Conservation (phyloP, 2,329 filamentous ascomycete species). For the Lizonia empirigonia region DNA sequence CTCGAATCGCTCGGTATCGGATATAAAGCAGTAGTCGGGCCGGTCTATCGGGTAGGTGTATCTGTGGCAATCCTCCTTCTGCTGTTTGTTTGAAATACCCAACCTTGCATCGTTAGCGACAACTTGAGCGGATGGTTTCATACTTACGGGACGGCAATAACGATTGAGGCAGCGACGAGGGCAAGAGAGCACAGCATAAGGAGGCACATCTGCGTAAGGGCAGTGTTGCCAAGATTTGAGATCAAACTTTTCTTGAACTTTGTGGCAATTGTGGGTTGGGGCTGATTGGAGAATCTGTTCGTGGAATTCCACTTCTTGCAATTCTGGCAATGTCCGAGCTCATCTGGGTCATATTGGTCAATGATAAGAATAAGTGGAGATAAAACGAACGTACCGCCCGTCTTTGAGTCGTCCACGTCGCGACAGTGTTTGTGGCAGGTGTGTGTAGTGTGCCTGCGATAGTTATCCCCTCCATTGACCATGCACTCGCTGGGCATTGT, state of each 20-base stretch:
- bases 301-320: conserved; percentile 35
- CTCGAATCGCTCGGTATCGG: conserved; percentile 10
- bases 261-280: conserved; percentile 39
- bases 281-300: conserved; percentile 28
- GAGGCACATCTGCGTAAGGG: conserved; percentile 37
- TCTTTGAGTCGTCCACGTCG: conserved; percentile 25
- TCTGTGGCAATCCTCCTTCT: conserved; percentile 16
- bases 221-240: conserved; percentile 38
- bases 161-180: conserved; percentile 28
- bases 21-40: not conserved
- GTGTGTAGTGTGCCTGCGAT: conserved; percentile 29
- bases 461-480: conserved; percentile 39
- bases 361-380: not conserved
- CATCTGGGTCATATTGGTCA: conserved; percentile 21
- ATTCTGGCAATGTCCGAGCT: conserved; percentile 42
- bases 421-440: conserved; percentile 42
- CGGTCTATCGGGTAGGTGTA: not conserved
- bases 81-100: conserved; percentile 1
- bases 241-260: conserved; percentile 41
- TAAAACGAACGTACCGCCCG: conserved; percentile 18
- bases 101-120: not conserved
- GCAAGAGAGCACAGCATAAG: conserved; percentile 30
- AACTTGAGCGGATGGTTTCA: not conserved
- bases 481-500: conserved; percentile 32
- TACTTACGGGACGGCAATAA: conserved; percentile 24